Evolutionary conservation across 352 stramenopile genomes (phyloP), one percentile per base, ranked within the genome.

Genomic region (Phytophthora multivora): DNA sequence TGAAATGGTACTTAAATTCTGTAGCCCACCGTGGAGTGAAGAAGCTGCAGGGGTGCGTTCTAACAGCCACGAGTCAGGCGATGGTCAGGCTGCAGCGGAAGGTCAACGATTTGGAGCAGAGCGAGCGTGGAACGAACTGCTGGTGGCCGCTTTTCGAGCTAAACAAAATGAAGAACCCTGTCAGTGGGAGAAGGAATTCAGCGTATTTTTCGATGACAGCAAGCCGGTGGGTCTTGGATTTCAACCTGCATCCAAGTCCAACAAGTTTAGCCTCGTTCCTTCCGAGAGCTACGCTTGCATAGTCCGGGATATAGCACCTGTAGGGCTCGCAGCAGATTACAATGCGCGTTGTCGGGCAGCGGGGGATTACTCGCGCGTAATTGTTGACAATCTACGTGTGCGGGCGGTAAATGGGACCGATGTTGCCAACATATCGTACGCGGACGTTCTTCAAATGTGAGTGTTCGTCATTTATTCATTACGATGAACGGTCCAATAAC

Each of bases 1-100:
- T 30, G 35, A 6, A 21, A 83, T 83, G 72, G 71, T 79, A 61
- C 66, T 89, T 38, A 86, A 83, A 58, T 83, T 89, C 48, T 87
- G 75, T 43, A 61, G 60, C 4, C 46, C 62, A 5, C 52, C 75
- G 21, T 86, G 75, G 72, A 41, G 21, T 31, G 51, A 51, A 5
- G 54, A 64, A 18, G 9, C 31, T 49, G 40, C 39, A 11, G 21
- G 23, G 1, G 31, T 36, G 25, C 31, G 10, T 35, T 12, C 45
- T 19, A 60, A 39, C 13, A 63, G 57, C 21, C 51, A 76, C 38
- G 66, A 70, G 10, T 47, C 55, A 21, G 73, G 75, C 4, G 69
- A 63, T 11, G 47, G 51, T 16, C 10, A 57, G 23, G 42, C 40
- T 26, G 21, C 25, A 48, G 21, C 21, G 18, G 48, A 56, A 36